Percentiles rank a stretch among this genome's conserved stretches.
These are phyloP conservation scores for Globisporangium paddicum DNA, from an alignment of 352 stramenopile genomes.

Conservation along the genomic window DNA sequence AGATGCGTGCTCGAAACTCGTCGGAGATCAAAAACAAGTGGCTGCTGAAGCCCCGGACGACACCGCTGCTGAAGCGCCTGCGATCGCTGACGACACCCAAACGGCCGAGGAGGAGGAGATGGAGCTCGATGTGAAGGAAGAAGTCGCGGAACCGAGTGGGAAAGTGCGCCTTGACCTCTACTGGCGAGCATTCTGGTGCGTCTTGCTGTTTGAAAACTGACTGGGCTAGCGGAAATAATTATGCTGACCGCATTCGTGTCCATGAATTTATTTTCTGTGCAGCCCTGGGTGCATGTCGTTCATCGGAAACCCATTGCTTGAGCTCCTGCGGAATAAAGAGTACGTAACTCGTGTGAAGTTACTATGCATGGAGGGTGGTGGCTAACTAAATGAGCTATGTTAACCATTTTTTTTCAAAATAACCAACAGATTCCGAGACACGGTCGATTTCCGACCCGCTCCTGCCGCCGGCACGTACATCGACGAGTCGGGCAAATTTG, in stretches of 20 bases:
- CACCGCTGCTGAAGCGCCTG: constrained; percentile 11
- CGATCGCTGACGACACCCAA: constrained; percentile 3
- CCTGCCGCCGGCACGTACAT: constrained; percentile 62
- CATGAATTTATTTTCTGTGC: background rate
- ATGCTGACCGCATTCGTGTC: background rate
- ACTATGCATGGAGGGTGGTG: background rate
- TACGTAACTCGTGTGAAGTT: constrained; percentile 16
- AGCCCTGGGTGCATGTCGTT: constrained; percentile 75
- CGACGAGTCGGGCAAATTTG: constrained; percentile 54
- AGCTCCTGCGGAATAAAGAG: constrained; percentile 56
- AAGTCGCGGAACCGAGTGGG: constrained; percentile 17
- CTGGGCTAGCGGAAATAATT: background rate
- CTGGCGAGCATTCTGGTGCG: constrained; percentile 80
- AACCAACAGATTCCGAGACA: constrained; percentile 51
- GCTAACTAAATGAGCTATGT: background rate
- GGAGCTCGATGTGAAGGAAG: constrained; percentile 32
- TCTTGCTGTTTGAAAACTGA: constrained; percentile 2
- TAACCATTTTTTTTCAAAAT: background rate
- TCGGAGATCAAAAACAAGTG: constrained; percentile 53
- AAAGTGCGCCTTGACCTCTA: constrained; percentile 72
- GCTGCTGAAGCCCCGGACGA: constrained; percentile 24
- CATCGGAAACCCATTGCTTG: constrained; percentile 53
- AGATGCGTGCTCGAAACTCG: constrained; percentile 41
- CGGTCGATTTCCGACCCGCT: constrained; percentile 66
- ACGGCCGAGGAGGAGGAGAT: constrained; percentile 22